A percentile compares a stretch with the other conserved stretches of the same genome.
Evolutionary conservation across 2,329 filamentous ascomycete species (phyloP).

Genomic region (Botryotinia calthae): DNA sequence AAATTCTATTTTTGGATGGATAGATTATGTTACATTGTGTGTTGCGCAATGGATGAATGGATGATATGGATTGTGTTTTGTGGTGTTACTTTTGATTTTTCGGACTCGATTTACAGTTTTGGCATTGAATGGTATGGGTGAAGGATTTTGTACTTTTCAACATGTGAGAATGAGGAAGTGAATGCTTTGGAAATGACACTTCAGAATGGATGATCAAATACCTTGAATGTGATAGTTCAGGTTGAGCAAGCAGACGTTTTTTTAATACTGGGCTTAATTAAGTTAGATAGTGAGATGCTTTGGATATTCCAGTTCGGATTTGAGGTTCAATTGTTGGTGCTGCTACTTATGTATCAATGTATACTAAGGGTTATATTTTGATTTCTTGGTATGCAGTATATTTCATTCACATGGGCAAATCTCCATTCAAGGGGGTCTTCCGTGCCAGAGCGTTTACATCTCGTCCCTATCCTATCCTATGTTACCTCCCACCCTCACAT

Average conservation of each 20-base stretch:
- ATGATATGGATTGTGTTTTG: too few relatives aligned
- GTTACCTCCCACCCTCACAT: too few relatives aligned
- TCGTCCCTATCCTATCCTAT: too few relatives aligned
- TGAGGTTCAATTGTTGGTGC: background rate
- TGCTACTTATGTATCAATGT: background rate
- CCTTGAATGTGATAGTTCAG: background rate
- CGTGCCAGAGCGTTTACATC: background rate
- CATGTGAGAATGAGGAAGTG: fast-evolving
- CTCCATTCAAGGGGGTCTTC: background rate
- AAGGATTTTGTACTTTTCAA: too few relatives aligned
- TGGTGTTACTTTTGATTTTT: too few relatives aligned
- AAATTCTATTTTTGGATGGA: background rate
- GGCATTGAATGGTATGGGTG: too few relatives aligned
- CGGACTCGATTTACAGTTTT: too few relatives aligned
- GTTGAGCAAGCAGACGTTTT: background rate
- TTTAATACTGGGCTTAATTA: background rate
- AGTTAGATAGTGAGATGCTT: background rate
- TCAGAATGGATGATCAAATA: background rate
- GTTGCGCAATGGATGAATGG: too few relatives aligned
- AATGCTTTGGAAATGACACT: background rate
- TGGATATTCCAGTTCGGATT: background rate
- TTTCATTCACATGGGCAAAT: background rate
- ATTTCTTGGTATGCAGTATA: background rate
- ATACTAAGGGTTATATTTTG: background rate
- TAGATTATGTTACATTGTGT: too few relatives aligned